These are phyloP conservation scores for Phyllosticta citrichinensis DNA, from an alignment of 2,329 filamentous ascomycete species.

Conservation along the genomic window DNA sequence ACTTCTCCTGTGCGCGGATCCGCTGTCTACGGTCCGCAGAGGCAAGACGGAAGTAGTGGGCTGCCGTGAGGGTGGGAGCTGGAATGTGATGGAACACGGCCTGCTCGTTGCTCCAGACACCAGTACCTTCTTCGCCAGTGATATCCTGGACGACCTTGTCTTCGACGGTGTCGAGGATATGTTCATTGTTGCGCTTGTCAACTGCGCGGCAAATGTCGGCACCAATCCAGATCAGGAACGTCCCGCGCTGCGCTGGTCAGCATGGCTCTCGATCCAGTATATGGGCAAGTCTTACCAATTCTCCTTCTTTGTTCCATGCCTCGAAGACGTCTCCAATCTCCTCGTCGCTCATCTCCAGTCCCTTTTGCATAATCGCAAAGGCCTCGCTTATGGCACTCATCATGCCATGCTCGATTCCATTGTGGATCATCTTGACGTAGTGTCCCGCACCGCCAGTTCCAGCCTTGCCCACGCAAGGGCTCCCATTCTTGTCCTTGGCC, in stretches of 20 bases:
- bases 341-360: constrained; percentile 48
- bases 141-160: constrained; percentile 65
- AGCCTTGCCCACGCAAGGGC: constrained; percentile 50
- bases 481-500: constrained; percentile 50
- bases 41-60: constrained; percentile 54
- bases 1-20: constrained; percentile 39
- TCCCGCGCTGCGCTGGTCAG: constrained; percentile 32
- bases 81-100: constrained; percentile 53
- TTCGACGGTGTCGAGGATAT: constrained; percentile 51
- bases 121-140: constrained; percentile 56
- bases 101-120: constrained; percentile 55
- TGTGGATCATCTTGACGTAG: constrained; percentile 69
- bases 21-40: constrained; percentile 52
- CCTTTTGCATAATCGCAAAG: constrained; percentile 51
- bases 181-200: constrained; percentile 29
- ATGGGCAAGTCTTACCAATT: constrained; percentile 33
- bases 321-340: constrained; percentile 51
- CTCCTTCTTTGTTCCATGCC: constrained; percentile 50
- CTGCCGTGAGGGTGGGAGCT: constrained; percentile 51
- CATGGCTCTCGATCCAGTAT: neutral
- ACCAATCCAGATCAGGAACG: constrained; percentile 54
- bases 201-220: constrained; percentile 49
- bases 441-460: constrained; percentile 57
- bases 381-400: constrained; percentile 55
- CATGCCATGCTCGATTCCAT: constrained; percentile 66